phyloP scores from a whole-genome alignment of 768 basidiomycete species.

The Lyophyllum shimeji region DNA sequence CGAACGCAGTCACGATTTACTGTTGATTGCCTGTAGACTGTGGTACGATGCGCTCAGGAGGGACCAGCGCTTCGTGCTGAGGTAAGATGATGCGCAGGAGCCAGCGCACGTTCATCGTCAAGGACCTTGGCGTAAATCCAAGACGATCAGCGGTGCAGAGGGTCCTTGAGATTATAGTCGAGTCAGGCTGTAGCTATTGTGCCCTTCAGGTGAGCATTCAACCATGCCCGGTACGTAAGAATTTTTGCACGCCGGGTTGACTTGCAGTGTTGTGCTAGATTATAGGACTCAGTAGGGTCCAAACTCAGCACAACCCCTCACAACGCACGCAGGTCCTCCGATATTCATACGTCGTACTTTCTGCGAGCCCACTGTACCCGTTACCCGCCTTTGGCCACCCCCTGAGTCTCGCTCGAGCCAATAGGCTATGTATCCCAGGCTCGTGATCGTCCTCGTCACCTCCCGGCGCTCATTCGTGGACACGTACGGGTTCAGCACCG shows the following conservation, averaged over 20 bases:
- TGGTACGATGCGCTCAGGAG: neutral
- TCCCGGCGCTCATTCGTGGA: constrained; percentile 6
- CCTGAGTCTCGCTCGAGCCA: neutral
- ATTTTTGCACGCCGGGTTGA: neutral
- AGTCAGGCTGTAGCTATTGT: constrained; percentile 5
- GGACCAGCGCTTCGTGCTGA: neutral
- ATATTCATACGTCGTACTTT: neutral
- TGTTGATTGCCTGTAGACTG: constrained; percentile 6
- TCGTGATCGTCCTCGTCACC: constrained; percentile 11
- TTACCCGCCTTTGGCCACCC: neutral
- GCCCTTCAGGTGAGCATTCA: neutral
- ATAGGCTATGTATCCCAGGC: constrained; percentile 13
- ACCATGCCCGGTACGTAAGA: neutral
- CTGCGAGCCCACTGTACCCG: neutral
- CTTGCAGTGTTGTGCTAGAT: neutral
- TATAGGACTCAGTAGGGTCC: neutral
- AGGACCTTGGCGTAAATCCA: neutral
- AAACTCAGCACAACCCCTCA: neutral
- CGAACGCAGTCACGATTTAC: constrained; percentile 5
- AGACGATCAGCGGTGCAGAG: neutral
- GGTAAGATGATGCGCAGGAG: neutral
- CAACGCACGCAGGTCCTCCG: constrained; percentile 1
- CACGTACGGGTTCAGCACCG: neutral
- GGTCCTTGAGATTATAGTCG: constrained; percentile 1
- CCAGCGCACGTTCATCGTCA: constrained; percentile 2